These are phyloP conservation scores for Diplocarpon rosae DNA, from an alignment of 2,329 filamentous ascomycete species.

Conservation along the genomic window DNA sequence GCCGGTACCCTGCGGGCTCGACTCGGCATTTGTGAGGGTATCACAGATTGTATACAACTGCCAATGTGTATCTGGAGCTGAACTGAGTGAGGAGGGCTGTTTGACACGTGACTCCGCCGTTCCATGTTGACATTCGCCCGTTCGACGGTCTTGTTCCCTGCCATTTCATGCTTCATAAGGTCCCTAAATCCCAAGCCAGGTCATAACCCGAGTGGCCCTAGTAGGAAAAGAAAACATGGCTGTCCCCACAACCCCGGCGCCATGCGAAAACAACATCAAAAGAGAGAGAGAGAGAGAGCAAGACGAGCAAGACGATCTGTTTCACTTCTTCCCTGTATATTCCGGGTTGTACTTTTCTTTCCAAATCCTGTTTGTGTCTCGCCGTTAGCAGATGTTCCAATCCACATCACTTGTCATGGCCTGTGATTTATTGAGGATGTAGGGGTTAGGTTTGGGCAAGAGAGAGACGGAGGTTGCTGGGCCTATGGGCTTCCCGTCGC, in stretches of 20 bases:
- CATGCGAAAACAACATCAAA: neutral
- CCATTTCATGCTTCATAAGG: too few species aligned
- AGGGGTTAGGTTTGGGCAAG: neutral
- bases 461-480: slow-evolving; percentile 5
- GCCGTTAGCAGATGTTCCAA: neutral
- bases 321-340: slow-evolving; percentile 9
- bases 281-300: neutral
- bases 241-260: neutral
- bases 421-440: too few species aligned
- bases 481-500: slow-evolving; percentile 18
- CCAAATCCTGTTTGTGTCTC: slow-evolving; percentile 56
- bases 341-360: slow-evolving; percentile 78
- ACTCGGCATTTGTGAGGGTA: too few species aligned
- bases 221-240: neutral
- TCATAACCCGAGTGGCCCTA: too few species aligned
- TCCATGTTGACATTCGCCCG: too few species aligned
- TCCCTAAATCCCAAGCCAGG: too few species aligned
- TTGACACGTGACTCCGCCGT: too few species aligned
- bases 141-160: too few species aligned
- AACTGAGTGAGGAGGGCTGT: too few species aligned
- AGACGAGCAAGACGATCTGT: neutral
- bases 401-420: neutral
- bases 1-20: too few species aligned
- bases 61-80: too few species aligned
- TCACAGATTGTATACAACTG: too few species aligned